A percentile compares a stretch with the other conserved stretches of the same genome.
Conservation (phyloP, 1,139 yeast species). For the Wickerhamomyces sp. region DNA sequence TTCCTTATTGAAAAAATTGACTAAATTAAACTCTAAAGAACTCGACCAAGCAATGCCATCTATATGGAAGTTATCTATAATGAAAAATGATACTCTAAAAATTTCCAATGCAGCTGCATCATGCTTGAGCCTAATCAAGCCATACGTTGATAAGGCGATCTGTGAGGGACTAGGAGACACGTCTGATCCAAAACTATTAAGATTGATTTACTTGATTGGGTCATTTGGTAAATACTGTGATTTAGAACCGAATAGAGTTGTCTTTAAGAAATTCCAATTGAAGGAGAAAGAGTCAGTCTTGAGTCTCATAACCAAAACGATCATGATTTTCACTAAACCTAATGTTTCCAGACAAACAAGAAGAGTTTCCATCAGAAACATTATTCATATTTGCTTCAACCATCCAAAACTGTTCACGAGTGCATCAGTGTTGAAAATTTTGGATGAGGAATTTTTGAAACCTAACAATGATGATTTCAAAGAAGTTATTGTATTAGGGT, state of each 20-base stretch:
- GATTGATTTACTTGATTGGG: constrained; percentile 60
- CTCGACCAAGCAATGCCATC: constrained; percentile 69
- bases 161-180: constrained; percentile 22
- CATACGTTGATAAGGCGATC: constrained; percentile 34
- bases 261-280: constrained; percentile 42
- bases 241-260: constrained; percentile 41
- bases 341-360: constrained; percentile 33
- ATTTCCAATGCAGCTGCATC: constrained; percentile 60
- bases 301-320: constrained; percentile 50
- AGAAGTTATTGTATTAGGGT: constrained; percentile 48
- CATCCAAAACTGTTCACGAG: constrained; percentile 62
- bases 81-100: constrained; percentile 42
- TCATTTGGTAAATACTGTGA: constrained; percentile 65
- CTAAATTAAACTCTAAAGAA: constrained; percentile 55
- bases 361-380: constrained; percentile 49
- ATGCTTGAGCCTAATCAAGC: constrained; percentile 45
- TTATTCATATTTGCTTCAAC: constrained; percentile 52
- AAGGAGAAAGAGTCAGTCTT: constrained; percentile 49
- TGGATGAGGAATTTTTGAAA: constrained; percentile 47
- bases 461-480: constrained; percentile 34
- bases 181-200: constrained; percentile 48
- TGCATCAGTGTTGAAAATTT: constrained; percentile 43
- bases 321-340: constrained; percentile 47
- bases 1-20: constrained; percentile 48
- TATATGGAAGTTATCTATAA: constrained; percentile 49